These are phyloP conservation scores for Plasmodium blacklocki DNA, from an alignment of 169 alveolate species.

Conservation along the genomic window DNA sequence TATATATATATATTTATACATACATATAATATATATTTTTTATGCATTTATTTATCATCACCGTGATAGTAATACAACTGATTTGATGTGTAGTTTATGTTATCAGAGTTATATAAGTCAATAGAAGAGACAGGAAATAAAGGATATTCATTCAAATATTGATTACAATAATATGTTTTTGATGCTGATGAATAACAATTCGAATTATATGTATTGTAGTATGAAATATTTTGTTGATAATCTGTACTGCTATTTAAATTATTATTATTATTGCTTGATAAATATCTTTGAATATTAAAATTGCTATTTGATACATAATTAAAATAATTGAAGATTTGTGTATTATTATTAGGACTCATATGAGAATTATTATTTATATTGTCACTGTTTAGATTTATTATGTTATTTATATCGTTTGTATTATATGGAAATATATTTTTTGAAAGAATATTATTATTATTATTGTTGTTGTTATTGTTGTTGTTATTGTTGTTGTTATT, in stretches of 20 bases:
- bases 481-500: too few species aligned
- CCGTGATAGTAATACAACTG: neutral
- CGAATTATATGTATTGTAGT: constrained; percentile 25
- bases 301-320: constrained; percentile 32
- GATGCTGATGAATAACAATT: constrained; percentile 25
- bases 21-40: constrained; percentile 6
- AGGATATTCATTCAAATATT: constrained; percentile 37
- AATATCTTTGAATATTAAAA: constrained; percentile 19
- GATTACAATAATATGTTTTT: constrained; percentile 21
- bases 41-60: constrained; percentile 4
- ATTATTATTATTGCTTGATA: constrained; percentile 2
- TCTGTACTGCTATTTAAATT: neutral
- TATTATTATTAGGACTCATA: constrained; percentile 6
- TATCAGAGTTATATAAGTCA: constrained; percentile 19
- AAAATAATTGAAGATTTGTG: constrained; percentile 29
- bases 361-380: neutral
- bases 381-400: neutral
- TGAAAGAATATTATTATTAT: neutral
- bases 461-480: too few species aligned
- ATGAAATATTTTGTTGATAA: constrained; percentile 32
- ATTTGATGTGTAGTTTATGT: neutral
- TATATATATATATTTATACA: neutral
- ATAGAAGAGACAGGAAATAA: constrained; percentile 11
- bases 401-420: neutral
- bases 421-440: constrained; percentile 5